Conservation (phyloP, 2,329 filamentous ascomycete species). For the Raffaelea arxii region DNA sequence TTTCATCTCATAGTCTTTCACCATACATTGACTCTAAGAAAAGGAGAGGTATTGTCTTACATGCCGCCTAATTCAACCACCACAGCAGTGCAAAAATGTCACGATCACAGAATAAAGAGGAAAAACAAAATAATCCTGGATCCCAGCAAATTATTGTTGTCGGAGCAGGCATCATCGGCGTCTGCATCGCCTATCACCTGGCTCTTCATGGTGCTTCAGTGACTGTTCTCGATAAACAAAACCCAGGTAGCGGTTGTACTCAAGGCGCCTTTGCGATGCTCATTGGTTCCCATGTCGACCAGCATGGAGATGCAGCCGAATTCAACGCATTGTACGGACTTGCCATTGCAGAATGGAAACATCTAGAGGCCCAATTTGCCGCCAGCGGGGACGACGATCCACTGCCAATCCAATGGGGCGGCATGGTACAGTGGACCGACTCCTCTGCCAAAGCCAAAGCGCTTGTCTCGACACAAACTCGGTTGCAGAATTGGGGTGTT, state of each 20-base stretch:
- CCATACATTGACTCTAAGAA: too few relatives aligned
- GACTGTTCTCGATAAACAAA: neutral
- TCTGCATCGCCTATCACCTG: conserved; percentile 1
- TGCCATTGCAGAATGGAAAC: neutral
- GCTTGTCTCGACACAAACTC: neutral
- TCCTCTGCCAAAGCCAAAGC: neutral
- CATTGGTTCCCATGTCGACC: neutral
- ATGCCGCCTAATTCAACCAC: too few relatives aligned
- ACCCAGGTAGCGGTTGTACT: neutral
- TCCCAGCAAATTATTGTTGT: neutral
- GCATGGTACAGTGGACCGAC: neutral
- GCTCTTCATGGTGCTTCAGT: neutral
- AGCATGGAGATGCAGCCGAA: neutral
- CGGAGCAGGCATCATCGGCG: neutral
- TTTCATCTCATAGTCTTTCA: too few relatives aligned
- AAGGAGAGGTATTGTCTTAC: too few relatives aligned
- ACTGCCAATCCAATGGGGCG: neutral
- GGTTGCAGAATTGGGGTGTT: neutral
- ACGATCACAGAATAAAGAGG: too few relatives aligned
- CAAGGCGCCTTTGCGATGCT: conserved; percentile 1
- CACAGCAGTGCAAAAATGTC: too few relatives aligned
- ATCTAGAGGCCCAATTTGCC: neutral
- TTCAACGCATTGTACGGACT: neutral
- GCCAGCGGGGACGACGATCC: too few relatives aligned
- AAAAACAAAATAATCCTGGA: too few relatives aligned